phyloP scores from a whole-genome alignment of 23 red algal species.

The Porphyridium purpureum region DNA sequence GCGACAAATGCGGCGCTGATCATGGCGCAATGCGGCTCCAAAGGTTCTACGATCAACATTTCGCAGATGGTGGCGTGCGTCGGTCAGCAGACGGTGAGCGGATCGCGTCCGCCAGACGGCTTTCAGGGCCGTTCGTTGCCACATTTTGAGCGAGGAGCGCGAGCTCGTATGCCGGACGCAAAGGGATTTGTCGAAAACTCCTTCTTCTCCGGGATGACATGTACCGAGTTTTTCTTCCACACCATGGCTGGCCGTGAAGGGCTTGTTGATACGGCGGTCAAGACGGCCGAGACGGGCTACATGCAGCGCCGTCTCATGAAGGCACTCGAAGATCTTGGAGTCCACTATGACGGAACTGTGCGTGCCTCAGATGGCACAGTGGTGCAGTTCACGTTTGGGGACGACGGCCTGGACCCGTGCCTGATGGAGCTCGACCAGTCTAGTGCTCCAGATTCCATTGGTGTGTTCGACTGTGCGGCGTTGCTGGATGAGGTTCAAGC shows the following conservation, averaged over 20 bases:
- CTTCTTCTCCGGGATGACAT: constrained; percentile 80
- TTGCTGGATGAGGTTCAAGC: not conserved
- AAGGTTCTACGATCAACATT: constrained; percentile 95
- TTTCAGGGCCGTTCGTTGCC: constrained; percentile 80
- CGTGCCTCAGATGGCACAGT: constrained; percentile 62
- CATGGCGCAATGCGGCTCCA: constrained; percentile 89
- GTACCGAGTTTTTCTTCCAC: constrained; percentile 98
- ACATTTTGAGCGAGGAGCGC: constrained; percentile 51
- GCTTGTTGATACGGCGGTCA: constrained; percentile 95
- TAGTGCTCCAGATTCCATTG: no score
- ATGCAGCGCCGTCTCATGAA: constrained; percentile 80
- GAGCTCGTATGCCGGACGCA: constrained; percentile 54
- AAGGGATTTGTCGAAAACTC: constrained; percentile 96
- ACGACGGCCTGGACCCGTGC: constrained; percentile 78
- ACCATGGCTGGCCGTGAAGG: constrained; percentile 90
- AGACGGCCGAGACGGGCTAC: constrained; percentile 90
- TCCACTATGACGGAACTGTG: constrained; percentile 91
- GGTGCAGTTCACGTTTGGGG: constrained; percentile 79
- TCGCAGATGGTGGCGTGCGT: constrained; percentile 99
- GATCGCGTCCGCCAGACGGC: constrained; percentile 62
- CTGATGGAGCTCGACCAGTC: constrained; percentile 63
- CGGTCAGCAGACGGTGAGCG: constrained; percentile 89
- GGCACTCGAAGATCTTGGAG: constrained; percentile 86
- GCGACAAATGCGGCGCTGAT: constrained; percentile 57
- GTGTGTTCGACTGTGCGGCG: not conserved